Evolutionary conservation across 768 basidiomycete genomes (phyloP).

Genomic region (Mycena albidolilacea): DNA sequence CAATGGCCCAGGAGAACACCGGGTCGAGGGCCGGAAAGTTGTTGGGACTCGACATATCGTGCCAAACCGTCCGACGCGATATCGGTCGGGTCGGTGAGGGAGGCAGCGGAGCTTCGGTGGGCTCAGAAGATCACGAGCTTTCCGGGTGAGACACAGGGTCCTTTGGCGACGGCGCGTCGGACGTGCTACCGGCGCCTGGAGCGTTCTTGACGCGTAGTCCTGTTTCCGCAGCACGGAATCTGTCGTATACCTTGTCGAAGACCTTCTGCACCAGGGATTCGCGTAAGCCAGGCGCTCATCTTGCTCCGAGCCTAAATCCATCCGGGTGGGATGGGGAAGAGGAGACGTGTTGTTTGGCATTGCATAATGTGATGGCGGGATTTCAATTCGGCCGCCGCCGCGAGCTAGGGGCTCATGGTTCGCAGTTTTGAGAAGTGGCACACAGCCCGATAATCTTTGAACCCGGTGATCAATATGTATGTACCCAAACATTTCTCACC

Average conservation of each 20-base stretch:
- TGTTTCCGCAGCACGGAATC: conserved; percentile 47
- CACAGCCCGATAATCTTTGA: no score
- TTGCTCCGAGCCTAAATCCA: neutral
- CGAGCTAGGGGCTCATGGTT: no score
- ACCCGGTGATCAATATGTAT: no score
- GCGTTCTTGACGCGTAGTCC: conserved; percentile 35
- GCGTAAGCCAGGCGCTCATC: neutral
- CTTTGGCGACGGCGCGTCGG: neutral
- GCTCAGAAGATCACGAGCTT: neutral
- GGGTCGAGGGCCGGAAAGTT: no score
- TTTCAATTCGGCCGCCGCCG: neutral
- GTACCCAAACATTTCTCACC: no score
- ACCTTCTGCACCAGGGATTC: conserved; percentile 19
- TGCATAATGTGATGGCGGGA: neutral
- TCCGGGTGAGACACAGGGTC: neutral
- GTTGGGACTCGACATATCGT: no score
- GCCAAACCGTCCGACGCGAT: no score
- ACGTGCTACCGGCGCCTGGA: conserved; percentile 31
- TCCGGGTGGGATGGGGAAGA: neutral
- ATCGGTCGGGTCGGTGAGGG: neutral
- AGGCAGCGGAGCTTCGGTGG: neutral
- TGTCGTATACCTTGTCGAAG: conserved; percentile 42
- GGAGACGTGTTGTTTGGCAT: conserved; percentile 22
- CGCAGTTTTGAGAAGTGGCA: no score
- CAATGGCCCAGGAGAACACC: no score